Base-by-base conservation (phyloP, 129 eudicot species). In the Dittrichia graveolens region DNA sequence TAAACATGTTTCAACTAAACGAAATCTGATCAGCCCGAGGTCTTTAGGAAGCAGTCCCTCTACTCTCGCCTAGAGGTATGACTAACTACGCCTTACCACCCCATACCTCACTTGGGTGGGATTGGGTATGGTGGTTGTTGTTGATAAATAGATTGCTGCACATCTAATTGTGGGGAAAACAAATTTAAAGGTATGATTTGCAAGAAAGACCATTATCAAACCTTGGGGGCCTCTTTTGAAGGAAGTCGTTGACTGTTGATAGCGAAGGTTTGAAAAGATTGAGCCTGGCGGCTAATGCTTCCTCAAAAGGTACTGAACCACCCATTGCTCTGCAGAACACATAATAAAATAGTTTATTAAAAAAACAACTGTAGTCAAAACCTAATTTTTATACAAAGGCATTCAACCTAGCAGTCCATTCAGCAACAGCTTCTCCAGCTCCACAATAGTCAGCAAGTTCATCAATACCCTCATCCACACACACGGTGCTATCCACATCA, bases 391-490 rank as follows among this genome's bases (percentile, higher is more conserved):
- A 13, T 35, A 70, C 57, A 24, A 13, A 57, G 65, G 65, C n/a
- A 63, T 42, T 46, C 80, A 47, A 90, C 98, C 96, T 94, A 43
- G 96, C 87, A 35, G 97, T 94, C 98, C 96, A 94, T 68, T 94
- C 96, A 13, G 98, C 97, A 45, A 94, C 98, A 67, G 96, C 97
- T 81, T 90, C 84, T 44, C 98, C 98, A 71, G 98, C 98, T 69
- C 98, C 98, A 86, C 98, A 94, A 79, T 87, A 94, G 65, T 94
- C 97, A 54, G 97, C 98, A 75, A 94, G 89, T 64, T 94, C 98
- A 88, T 94, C 98, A 66, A 94, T 94, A 65, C 98, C 98, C 79
- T 94, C 98, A 67, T 94, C 97, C 71, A 88, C 35, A 80, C 98
- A 94, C 61, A 94, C 98, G 10, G 98, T 94, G 83, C 98, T 94